Percentiles rank a stretch among this genome's conserved stretches.
Evolutionary conservation across 2,329 filamentous ascomycete genomes (phyloP).

Genomic region (Fusarium pseudoanthophilum): DNA sequence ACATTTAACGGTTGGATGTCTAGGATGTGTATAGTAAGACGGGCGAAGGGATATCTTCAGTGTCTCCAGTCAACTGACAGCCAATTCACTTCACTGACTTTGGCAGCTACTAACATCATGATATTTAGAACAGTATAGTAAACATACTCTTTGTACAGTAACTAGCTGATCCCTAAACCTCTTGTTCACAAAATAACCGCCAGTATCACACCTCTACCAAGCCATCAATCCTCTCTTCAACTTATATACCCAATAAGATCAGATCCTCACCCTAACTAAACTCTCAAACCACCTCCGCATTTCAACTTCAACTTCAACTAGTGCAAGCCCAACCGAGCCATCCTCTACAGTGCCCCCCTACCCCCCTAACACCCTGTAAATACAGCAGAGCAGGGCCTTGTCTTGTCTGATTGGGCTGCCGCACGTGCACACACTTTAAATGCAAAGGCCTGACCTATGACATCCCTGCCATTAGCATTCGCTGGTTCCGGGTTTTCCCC

Average conservation of each 20-base stretch:
- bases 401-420: background rate
- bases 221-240: conserved; percentile 16
- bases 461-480: conserved; percentile 50
- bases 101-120: background rate
- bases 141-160: background rate
- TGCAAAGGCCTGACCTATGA: conserved; percentile 45
- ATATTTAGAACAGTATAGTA: background rate
- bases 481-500: conserved; percentile 1
- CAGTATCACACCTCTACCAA: conserved; percentile 6
- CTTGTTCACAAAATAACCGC: conserved; percentile 14
- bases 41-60: background rate
- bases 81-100: background rate
- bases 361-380: background rate
- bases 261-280: conserved; percentile 12
- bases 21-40: background rate
- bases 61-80: background rate
- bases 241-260: conserved; percentile 18
- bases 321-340: conserved; percentile 30
- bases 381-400: background rate
- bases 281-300: conserved; percentile 13
- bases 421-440: conserved; percentile 32
- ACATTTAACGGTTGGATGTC: background rate
- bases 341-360: background rate
- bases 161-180: background rate
- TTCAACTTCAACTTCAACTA: conserved; percentile 5